Conservation (phyloP, 139 green algal genomes). For the Asterochloris sp. region DNA sequence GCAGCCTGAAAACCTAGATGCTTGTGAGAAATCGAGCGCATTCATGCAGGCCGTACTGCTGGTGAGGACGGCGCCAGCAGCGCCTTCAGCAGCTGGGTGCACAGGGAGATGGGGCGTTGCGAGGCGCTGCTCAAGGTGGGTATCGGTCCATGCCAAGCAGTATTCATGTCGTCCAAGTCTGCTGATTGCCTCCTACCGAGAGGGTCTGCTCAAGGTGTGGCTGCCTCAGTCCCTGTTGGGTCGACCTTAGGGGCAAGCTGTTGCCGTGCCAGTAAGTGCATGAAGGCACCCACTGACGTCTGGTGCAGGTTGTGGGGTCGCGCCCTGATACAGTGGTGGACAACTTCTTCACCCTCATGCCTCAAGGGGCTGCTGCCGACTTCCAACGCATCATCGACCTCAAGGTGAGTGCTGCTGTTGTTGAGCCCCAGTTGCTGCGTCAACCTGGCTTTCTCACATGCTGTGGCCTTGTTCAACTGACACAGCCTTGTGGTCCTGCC, state of each 20-base stretch:
- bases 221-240: too few species aligned
- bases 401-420: conserved; percentile 37
- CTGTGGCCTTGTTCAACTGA: not conserved
- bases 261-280: not conserved
- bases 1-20: too few species aligned
- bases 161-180: too few species aligned
- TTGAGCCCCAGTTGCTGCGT: not conserved
- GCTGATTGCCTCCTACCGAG: too few species aligned
- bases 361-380: conserved; percentile 45
- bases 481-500: not conserved
- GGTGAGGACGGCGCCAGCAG: too few species aligned
- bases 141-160: not conserved
- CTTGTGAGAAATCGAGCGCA: too few species aligned
- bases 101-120: conserved; percentile 51
- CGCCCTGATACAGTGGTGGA: conserved; percentile 64
- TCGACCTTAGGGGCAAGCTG: too few species aligned
- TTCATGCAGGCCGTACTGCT: too few species aligned
- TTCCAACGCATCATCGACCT: conserved; percentile 74
- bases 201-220: too few species aligned
- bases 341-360: conserved; percentile 72
- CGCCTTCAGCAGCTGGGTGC: conserved; percentile 28
- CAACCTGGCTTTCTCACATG: not conserved
- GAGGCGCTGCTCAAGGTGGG: conserved; percentile 77
- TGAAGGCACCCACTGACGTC: not conserved
- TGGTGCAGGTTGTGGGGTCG: conserved; percentile 47